Conservation (phyloP, 805 yeast genomes). For the Starmerella kuoi region DNA sequence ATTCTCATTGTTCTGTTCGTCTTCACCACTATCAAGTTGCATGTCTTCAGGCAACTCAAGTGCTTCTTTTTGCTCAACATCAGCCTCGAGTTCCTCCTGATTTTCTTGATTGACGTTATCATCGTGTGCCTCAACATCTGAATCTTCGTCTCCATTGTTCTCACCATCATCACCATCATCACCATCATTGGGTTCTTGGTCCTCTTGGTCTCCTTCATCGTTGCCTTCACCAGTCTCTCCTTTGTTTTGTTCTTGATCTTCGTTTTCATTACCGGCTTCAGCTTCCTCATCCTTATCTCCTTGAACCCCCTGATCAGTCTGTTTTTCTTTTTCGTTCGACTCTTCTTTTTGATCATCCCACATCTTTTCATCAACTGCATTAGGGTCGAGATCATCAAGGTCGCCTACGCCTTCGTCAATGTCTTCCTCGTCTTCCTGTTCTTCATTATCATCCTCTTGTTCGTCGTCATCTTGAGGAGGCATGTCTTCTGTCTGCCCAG, state of each 20-base stretch:
- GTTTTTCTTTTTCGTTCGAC: slow-evolving; percentile 56
- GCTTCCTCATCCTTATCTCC: slow-evolving; percentile 30
- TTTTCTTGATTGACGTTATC: slow-evolving; percentile 34
- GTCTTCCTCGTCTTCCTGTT: slow-evolving; percentile 46
- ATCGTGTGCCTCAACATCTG: slow-evolving; percentile 36
- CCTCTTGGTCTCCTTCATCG: slow-evolving; percentile 48
- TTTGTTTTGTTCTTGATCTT: slow-evolving; percentile 25
- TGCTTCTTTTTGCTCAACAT: slow-evolving; percentile 74
- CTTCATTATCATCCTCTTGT: slow-evolving; percentile 40
- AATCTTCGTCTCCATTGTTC: slow-evolving; percentile 56
- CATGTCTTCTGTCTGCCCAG: slow-evolving; percentile 75
- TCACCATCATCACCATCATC: slow-evolving; percentile 30
- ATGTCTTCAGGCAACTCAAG: slow-evolving; percentile 87
- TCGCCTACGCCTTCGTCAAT: slow-evolving; percentile 84
- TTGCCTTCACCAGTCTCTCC: slow-evolving; percentile 37
- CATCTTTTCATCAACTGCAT: slow-evolving; percentile 92
- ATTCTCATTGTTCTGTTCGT: slow-evolving; percentile 37
- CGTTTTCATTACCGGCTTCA: slow-evolving; percentile 25
- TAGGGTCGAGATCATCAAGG: slow-evolving; percentile 80
- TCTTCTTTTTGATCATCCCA: slow-evolving; percentile 89
- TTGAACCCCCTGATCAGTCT: slow-evolving; percentile 56
- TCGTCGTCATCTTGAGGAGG: slow-evolving; percentile 41
- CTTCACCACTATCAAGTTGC: slow-evolving; percentile 58
- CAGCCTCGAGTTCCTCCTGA: slow-evolving; percentile 53
- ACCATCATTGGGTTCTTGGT: slow-evolving; percentile 49